A percentile compares a stretch with the other conserved stretches of the same genome.
phyloP scores from a whole-genome alignment of 2,329 filamentous ascomycete genomes.

The Capronia americana region DNA sequence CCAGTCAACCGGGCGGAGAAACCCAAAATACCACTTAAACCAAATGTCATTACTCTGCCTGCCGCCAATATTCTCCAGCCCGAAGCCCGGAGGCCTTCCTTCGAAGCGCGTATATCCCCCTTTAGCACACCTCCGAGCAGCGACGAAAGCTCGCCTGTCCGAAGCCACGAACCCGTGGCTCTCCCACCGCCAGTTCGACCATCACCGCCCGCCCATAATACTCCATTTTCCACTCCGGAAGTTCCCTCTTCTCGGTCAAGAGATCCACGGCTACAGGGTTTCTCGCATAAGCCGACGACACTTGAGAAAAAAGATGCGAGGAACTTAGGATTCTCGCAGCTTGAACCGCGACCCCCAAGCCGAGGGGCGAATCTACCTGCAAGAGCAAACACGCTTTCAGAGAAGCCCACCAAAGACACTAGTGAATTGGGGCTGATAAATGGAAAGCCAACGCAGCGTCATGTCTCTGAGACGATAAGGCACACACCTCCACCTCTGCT shows the following conservation, averaged over 20 bases:
- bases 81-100: slow-evolving; percentile 45
- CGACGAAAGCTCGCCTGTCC: slow-evolving; percentile 60
- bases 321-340: slow-evolving; percentile 25
- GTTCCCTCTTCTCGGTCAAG: slow-evolving; percentile 12
- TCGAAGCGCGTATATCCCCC: slow-evolving; percentile 68
- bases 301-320: slow-evolving; percentile 32
- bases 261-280: slow-evolving; percentile 36
- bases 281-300: slow-evolving; percentile 21
- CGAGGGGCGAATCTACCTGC: slow-evolving; percentile 25
- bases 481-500: slow-evolving; percentile 39
- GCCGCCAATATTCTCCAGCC: slow-evolving; percentile 39
- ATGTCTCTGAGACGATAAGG: slow-evolving; percentile 36
- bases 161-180: slow-evolving; percentile 24
- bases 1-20: slow-evolving; percentile 83
- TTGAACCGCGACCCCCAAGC: slow-evolving; percentile 26
- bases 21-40: slow-evolving; percentile 66
- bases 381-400: slow-evolving; percentile 34
- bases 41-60: slow-evolving; percentile 39
- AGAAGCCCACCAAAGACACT: slow-evolving; percentile 39
- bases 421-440: slow-evolving; percentile 46
- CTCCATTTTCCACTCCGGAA: slow-evolving; percentile 15
- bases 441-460: slow-evolving; percentile 55
- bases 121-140: slow-evolving; percentile 87
- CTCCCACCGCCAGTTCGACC: slow-evolving; percentile 1
- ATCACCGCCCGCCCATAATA: slow-evolving; percentile 2